Evolutionary conservation across 2,329 filamentous ascomycete species (phyloP), one percentile per base, ranked within the genome.

Genomic region (Alternaria brassicae): DNA sequence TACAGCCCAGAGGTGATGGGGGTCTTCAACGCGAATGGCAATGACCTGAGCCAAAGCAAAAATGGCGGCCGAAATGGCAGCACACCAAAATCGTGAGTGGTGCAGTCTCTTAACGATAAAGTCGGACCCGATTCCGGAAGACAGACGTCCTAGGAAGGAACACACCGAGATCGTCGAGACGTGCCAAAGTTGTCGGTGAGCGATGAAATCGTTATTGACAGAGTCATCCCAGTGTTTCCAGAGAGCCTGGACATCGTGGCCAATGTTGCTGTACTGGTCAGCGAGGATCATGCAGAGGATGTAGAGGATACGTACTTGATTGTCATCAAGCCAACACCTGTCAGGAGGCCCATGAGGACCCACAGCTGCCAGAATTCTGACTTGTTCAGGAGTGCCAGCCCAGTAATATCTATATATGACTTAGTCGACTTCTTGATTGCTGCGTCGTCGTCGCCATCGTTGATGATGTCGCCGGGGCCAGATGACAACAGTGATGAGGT

Each of bases 271-370:
- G 68, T 21, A 40, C 10, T 48, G 13, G 62, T 81, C 72, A 81
- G 80, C 61, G 36, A 44, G 21, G 30, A 1, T 15, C 6, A 34
- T 23, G 10, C 9, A 27, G 1, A 0, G 25, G 15, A 12, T n/a
- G 10, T 53, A 13, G 44, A 30, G 15, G 8, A 49, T 23, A 82
- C 90, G 78, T 84, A 96, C 93, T 99, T 99, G 80, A 99, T 99
- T 0, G 94, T 98, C 95, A 99, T 99, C 66, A 99, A 81, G 10
- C 95, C 95, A 69, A 97, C 91, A 52, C 95, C 95, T 5, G 93
- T 92, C 62, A 98, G 82, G n/a, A 97, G 86, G 37, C 89, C 93
- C 85, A 99, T 91, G 67, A 97, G 88, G 57, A 86, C 78, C 77
- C 96, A 98, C 27, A 96, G 81, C 72, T 96, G 91, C 93, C 93